phyloP scores from a whole-genome alignment of 139 green algal genomes.

The Tetradesmus lagerheimii region DNA sequence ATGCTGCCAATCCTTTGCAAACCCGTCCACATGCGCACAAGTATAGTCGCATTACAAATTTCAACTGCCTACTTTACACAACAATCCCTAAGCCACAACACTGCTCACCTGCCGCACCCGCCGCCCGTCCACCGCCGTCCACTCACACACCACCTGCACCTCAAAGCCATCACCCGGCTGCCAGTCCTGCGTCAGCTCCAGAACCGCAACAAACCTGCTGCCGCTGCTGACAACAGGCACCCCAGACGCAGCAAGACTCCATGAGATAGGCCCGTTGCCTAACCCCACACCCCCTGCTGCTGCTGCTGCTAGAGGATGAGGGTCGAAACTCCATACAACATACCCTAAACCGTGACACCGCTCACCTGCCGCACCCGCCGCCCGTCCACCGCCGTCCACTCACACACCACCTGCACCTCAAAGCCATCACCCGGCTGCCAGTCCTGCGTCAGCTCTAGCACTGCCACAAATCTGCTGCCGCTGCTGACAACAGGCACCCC shows the following conservation, averaged over 20 bases:
- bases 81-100: too few species aligned
- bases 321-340: too few species aligned
- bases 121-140: constrained; percentile 35
- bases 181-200: constrained; percentile 38
- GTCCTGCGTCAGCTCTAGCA: constrained; percentile 38
- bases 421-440: neutral
- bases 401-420: constrained; percentile 46
- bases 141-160: constrained; percentile 47
- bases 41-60: too few species aligned
- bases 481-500: constrained; percentile 3
- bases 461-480: constrained; percentile 19
- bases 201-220: constrained; percentile 23
- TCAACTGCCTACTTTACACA: too few species aligned
- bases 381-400: constrained; percentile 40
- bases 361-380: constrained; percentile 39
- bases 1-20: too few species aligned
- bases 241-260: constrained; percentile 15
- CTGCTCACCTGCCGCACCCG: constrained; percentile 29
- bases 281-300: neutral
- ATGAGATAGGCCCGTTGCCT: neutral
- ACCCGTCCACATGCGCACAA: too few species aligned
- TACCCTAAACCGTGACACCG: too few species aligned
- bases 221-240: constrained; percentile 7
- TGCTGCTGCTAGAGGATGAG: neutral
- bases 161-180: constrained; percentile 13